Conservation (phyloP, 768 basidiomycete genomes). For the Pleurotus platypus region DNA sequence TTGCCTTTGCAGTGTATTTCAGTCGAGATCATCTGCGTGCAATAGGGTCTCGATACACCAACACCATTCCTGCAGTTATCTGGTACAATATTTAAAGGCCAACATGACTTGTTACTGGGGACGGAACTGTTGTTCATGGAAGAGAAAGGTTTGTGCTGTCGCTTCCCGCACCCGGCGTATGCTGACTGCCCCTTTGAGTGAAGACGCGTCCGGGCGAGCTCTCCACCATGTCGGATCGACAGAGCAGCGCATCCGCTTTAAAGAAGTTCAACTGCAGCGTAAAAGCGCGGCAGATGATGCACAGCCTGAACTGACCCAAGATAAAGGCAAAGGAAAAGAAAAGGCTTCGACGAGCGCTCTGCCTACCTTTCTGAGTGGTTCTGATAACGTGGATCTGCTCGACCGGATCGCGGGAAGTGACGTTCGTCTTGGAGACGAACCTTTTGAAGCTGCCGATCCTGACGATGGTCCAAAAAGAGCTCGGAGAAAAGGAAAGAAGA, state of each 20-base stretch:
- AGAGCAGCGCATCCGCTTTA: conserved; percentile 69
- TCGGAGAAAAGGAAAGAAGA: neutral
- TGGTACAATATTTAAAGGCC: conserved; percentile 70
- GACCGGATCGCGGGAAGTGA: conserved; percentile 27
- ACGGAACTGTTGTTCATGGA: conserved; percentile 77
- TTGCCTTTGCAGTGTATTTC: neutral
- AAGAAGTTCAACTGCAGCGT: conserved; percentile 57
- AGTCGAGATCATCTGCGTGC: neutral
- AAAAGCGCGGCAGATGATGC: conserved; percentile 21
- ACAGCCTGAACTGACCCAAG: conserved; percentile 1
- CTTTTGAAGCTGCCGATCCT: neutral
- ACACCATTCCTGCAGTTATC: conserved; percentile 76
- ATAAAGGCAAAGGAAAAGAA: conserved; percentile 11
- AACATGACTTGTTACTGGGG: conserved; percentile 64
- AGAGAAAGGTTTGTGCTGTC: conserved; percentile 43
- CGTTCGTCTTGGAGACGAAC: conserved; percentile 10
- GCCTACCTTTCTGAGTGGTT: conserved; percentile 7
- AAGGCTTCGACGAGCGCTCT: conserved; percentile 2
- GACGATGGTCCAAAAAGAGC: neutral
- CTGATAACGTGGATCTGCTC: conserved; percentile 12
- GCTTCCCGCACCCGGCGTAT: neutral
- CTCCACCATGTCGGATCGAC: conserved; percentile 58
- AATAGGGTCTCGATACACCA: conserved; percentile 72
- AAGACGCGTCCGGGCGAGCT: conserved; percentile 43
- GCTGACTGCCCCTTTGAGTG: neutral